Conservation (phyloP, 129 eudicot species). For the Centrapalus pauciflorus region DNA sequence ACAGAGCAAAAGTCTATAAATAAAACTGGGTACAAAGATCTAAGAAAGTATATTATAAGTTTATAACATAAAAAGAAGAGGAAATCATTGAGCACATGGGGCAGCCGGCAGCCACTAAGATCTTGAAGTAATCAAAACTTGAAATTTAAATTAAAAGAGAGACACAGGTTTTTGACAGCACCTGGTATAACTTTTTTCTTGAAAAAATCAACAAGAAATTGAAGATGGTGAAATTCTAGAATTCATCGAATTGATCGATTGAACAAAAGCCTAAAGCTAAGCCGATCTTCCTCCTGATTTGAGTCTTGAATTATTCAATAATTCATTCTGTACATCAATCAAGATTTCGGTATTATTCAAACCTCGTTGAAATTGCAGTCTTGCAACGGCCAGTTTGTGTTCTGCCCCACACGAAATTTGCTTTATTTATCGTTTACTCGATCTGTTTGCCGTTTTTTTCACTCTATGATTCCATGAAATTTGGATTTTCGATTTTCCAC, state of each 20-base stretch:
- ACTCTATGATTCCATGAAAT: background rate
- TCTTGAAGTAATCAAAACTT: conserved; percentile 17
- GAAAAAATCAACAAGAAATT: conserved; percentile 19
- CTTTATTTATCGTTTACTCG: background rate
- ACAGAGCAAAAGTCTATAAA: conserved; percentile 16
- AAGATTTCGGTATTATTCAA: background rate
- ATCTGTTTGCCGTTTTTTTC: conserved; percentile 14
- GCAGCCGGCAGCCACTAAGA: conserved; percentile 11
- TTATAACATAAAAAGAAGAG: conserved; percentile 26
- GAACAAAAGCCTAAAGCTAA: conserved; percentile 8
- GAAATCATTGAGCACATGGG: conserved; percentile 24
- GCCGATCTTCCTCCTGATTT: conserved; percentile 13
- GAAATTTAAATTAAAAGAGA: background rate
- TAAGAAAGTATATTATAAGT: conserved; percentile 2
- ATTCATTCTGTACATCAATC: background rate
- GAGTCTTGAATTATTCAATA: conserved; percentile 13
- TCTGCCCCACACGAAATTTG: background rate
- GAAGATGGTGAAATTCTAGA: conserved; percentile 17
- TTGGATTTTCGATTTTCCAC: conserved; percentile 18
- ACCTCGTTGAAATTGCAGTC: conserved; percentile 14
- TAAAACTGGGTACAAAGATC: conserved; percentile 21
- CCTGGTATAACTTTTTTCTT: conserved; percentile 24
- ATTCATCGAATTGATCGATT: conserved; percentile 10
- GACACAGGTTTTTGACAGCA: conserved; percentile 17
- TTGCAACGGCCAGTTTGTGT: conserved; percentile 6